These are phyloP conservation scores for Paraphaeosphaeria sporulosa DNA, from an alignment of 2,329 filamentous ascomycete genomes.

Conservation along the genomic window DNA sequence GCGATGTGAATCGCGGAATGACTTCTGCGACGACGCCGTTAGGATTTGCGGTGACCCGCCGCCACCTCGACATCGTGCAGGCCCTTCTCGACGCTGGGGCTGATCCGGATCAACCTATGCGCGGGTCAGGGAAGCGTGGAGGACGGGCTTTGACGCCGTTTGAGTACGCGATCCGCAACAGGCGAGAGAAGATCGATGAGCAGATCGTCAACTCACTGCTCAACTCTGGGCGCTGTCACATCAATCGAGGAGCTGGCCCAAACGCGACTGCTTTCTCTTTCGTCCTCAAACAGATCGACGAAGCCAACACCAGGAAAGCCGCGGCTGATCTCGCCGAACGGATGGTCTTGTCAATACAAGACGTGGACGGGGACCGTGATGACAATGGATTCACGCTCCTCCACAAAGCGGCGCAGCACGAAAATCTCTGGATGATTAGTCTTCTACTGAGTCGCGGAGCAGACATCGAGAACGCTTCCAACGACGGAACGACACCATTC, in stretches of 20 bases:
- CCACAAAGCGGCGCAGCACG: constrained; percentile 25
- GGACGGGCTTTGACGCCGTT: constrained; percentile 17
- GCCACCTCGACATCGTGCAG: constrained; percentile 21
- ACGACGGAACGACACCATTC: constrained; percentile 25
- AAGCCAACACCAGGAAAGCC: constrained; percentile 12
- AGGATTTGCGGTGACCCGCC: constrained; percentile 18
- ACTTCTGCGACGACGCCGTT: constrained; percentile 25
- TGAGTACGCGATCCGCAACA: constrained; percentile 22
- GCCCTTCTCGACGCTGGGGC: constrained; percentile 26
- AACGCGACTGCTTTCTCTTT: constrained; percentile 23
- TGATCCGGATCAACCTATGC: constrained; percentile 18
- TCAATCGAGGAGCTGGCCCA: constrained; percentile 25
- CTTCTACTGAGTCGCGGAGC: constrained; percentile 74
- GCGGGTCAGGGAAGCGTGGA: neutral
- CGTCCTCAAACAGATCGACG: constrained; percentile 16
- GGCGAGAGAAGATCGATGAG: constrained; percentile 18
- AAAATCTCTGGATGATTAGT: constrained; percentile 72
- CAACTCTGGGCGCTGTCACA: constrained; percentile 19
- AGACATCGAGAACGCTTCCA: constrained; percentile 22
- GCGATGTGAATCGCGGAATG: constrained; percentile 23
- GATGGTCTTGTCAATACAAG: constrained; percentile 27
- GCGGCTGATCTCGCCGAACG: constrained; percentile 20
- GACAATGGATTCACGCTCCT: constrained; percentile 26
- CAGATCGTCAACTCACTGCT: constrained; percentile 26
- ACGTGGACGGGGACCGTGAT: constrained; percentile 23